Conservation (phyloP, 805 yeast species). For the Spathaspora arborariae region DNA sequence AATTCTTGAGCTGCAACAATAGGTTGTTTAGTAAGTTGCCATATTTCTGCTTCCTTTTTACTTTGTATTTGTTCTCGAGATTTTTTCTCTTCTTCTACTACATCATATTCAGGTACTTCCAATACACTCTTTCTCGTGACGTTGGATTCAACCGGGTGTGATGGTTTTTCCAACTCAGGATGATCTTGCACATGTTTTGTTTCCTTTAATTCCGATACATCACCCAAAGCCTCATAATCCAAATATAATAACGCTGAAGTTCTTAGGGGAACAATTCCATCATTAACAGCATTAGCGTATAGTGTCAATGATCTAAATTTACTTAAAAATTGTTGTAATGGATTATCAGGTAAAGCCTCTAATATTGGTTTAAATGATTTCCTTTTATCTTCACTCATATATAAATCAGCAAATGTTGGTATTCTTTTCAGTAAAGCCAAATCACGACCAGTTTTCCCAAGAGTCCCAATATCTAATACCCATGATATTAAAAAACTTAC, state of each 20-base stretch:
- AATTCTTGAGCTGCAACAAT: slow-evolving; percentile 3
- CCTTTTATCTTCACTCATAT: slow-evolving; percentile 3
- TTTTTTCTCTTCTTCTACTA: slow-evolving; percentile 1
- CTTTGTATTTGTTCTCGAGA: neutral
- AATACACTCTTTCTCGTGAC: slow-evolving; percentile 18
- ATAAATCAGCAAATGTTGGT: slow-evolving; percentile 20
- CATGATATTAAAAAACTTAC: slow-evolving; percentile 36
- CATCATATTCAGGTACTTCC: slow-evolving; percentile 27
- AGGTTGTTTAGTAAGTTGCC: neutral
- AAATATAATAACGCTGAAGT: slow-evolving; percentile 40
- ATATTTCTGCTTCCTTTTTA: neutral
- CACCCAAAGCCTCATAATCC: slow-evolving; percentile 42
- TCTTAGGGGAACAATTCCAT: slow-evolving; percentile 44
- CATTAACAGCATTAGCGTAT: slow-evolving; percentile 44
- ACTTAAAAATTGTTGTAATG: slow-evolving; percentile 27
- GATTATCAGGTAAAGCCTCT: slow-evolving; percentile 39
- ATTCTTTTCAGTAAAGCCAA: slow-evolving; percentile 33
- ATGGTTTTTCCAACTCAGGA: slow-evolving; percentile 3
- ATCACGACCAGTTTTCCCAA: slow-evolving; percentile 45
- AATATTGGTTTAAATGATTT: slow-evolving; percentile 29
- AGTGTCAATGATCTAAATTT: slow-evolving; percentile 31
- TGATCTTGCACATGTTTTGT: slow-evolving; percentile 7
- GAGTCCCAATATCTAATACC: slow-evolving; percentile 41
- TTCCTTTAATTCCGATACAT: slow-evolving; percentile 27
- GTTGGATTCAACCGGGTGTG: slow-evolving; percentile 9